Evolutionary conservation across 371 early-diverging fungal genomes (phyloP).

Genomic region (Rhizopus stolonifer): DNA sequence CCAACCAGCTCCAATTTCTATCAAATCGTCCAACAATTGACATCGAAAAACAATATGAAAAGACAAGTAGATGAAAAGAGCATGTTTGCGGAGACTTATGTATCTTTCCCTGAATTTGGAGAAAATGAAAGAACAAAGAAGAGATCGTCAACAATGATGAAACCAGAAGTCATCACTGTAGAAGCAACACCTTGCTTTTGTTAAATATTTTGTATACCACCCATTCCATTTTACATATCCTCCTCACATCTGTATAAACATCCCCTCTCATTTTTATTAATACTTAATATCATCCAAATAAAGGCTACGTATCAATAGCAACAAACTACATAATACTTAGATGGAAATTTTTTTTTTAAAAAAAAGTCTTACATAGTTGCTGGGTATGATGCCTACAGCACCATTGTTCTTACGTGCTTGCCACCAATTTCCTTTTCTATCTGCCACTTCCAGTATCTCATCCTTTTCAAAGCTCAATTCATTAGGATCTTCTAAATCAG

Average conservation of each 20-base stretch:
- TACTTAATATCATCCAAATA: too few species aligned
- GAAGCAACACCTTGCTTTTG: slow-evolving; percentile 12
- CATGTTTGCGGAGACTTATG: slow-evolving; percentile 2
- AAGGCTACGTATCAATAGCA: too few species aligned
- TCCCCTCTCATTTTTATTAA: too few species aligned
- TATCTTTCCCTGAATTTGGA: slow-evolving; percentile 2
- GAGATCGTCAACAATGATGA: not conserved
- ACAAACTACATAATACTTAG: too few species aligned
- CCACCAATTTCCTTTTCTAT: slow-evolving; percentile 91
- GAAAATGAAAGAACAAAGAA: not conserved
- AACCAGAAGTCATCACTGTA: slow-evolving; percentile 3
- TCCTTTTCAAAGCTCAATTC: slow-evolving; percentile 83
- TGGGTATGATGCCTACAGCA: slow-evolving; percentile 78
- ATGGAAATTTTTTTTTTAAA: too few species aligned
- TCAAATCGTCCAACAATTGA: slow-evolving; percentile 3
- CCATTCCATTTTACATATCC: not conserved
- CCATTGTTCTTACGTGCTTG: slow-evolving; percentile 78
- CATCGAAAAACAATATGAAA: not conserved
- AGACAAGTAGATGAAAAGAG: slow-evolving; percentile 2
- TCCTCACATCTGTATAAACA: not conserved
- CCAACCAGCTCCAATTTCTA: not conserved
- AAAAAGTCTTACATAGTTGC: slow-evolving; percentile 62
- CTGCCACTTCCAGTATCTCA: slow-evolving; percentile 76
- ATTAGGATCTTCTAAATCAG: slow-evolving; percentile 78
- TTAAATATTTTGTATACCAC: not conserved